Evolutionary conservation across 306 rosid species (phyloP).

Genomic region (Dalbergia oliveri): DNA sequence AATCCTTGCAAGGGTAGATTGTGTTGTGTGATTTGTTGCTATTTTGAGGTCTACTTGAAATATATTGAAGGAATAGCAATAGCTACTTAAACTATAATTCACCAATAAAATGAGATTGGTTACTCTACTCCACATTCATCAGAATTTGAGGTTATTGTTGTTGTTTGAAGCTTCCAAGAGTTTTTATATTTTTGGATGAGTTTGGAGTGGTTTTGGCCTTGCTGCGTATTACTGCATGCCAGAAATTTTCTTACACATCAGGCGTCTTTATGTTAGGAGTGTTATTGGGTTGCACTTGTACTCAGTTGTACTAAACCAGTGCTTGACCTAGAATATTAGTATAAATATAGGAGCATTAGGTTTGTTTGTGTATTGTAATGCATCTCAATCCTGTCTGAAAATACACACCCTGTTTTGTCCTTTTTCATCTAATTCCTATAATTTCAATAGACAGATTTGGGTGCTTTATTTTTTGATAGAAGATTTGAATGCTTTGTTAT

Average conservation of each 20-base stretch:
- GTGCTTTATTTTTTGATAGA: too few species aligned
- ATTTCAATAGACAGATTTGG: background rate
- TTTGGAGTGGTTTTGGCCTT: background rate
- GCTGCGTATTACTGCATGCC: background rate
- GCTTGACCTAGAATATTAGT: slow-evolving; percentile 14
- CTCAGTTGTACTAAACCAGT: too few species aligned
- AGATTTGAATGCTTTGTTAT: too few species aligned
- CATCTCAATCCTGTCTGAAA: background rate
- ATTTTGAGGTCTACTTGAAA: background rate
- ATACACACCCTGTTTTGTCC: background rate
- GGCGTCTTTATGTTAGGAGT: slow-evolving; percentile 9
- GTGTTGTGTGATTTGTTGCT: background rate
- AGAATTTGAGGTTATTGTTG: too few species aligned
- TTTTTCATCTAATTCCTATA: background rate
- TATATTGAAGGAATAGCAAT: background rate
- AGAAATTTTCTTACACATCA: background rate
- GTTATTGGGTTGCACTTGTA: background rate
- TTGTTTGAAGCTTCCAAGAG: too few species aligned
- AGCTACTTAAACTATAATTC: too few species aligned
- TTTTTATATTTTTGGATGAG: background rate
- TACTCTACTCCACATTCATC: too few species aligned
- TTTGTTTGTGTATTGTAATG: background rate
- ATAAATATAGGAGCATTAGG: background rate
- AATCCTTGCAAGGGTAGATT: background rate
- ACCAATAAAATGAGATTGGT: too few species aligned